Base-by-base conservation (phyloP, 805 yeast genomes). In the Cyberlindnera maritima region DNA sequence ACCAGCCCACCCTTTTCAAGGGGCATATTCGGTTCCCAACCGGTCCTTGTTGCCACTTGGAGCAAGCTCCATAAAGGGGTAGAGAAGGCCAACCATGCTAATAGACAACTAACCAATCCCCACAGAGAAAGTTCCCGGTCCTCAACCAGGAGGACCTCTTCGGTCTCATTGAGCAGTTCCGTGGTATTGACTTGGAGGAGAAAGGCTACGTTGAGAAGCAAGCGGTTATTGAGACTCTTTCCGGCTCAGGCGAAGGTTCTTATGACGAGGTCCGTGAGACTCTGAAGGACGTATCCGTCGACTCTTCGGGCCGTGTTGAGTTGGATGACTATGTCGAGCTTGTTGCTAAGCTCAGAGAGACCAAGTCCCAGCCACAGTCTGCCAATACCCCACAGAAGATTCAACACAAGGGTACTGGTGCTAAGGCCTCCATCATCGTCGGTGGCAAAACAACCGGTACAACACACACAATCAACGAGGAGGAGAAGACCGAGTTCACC, bases 231-330 rank as follows among this genome's bases (percentile, higher is more conserved):
- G 91, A 89, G 63, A 79, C 90, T 3, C 81, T 90, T 34, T 80
- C 96, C 20, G 79, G 81, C 47, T 67, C 81, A 25, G 97, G 97
- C 17, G 80, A 80, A 44, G 92, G 86, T 42, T 67, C 90, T 28
- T 94, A 94, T 62, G 99, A 94, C 67, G 87, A 85, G 55, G 92
- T 96, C 20, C 84, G 99, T 71, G 96, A 90, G 66, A 88, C 97
- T 2, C 76, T 94, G 63, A 94, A 94, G 64, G 79, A 78, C 44
- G 97, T 90, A 41, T 83, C 85, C 55, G 96, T 94, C 29, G 99
- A 94, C 69, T 96, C 98, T 14, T 85, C 96, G 4, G 99, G 99
- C 21, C 92, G 88, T 63, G 97, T 94, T 44, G 99, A 94, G 66
- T 72, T 94, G 62, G 99, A 94, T 49, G 99, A 94, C 64, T 94